A percentile compares a stretch with the other conserved stretches of the same genome.
Evolutionary conservation across 2,329 filamentous ascomycete species (phyloP).

Genomic region (Calonectria hawksworthii): DNA sequence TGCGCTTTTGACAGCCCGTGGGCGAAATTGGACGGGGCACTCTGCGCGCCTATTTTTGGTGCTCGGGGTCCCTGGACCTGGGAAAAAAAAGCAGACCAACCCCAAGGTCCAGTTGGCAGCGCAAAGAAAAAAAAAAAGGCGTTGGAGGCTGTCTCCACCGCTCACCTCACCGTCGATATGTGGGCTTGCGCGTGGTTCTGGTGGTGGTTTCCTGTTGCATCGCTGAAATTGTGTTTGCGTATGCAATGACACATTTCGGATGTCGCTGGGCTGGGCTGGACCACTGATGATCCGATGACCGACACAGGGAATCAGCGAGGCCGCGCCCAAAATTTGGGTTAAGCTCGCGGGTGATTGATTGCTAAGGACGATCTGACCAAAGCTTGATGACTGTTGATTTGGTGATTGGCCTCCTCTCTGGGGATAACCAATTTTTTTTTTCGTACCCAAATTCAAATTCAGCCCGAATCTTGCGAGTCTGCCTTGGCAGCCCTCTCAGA

Average conservation of each 20-base stretch:
- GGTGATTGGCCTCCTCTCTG: not conserved
- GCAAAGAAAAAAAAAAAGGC: not conserved
- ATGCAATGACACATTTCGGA: not conserved
- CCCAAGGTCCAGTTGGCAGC: conserved; percentile 14
- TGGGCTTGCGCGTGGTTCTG: not conserved
- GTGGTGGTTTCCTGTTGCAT: not conserved
- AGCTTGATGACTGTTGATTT: not conserved
- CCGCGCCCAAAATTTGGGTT: not conserved
- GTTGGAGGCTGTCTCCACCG: not conserved
- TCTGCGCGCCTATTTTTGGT: conserved; percentile 19
- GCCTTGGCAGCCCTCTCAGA: not conserved
- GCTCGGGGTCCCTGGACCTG: not conserved
- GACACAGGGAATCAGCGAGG: not conserved
- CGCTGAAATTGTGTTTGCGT: not conserved
- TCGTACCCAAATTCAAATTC: too few species aligned
- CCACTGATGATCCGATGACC: not conserved
- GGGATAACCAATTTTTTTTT: not conserved
- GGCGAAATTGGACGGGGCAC: conserved; percentile 24
- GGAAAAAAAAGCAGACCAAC: not conserved
- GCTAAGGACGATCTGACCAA: conserved; percentile 5
- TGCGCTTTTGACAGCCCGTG: conserved; percentile 12
- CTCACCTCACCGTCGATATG: not conserved
- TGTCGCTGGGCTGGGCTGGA: not conserved
- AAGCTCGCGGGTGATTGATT: conserved; percentile 7
- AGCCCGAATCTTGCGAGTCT: not conserved